These are phyloP conservation scores for Pichia ethanolica DNA, from an alignment of 805 yeast genomes.

Conservation along the genomic window DNA sequence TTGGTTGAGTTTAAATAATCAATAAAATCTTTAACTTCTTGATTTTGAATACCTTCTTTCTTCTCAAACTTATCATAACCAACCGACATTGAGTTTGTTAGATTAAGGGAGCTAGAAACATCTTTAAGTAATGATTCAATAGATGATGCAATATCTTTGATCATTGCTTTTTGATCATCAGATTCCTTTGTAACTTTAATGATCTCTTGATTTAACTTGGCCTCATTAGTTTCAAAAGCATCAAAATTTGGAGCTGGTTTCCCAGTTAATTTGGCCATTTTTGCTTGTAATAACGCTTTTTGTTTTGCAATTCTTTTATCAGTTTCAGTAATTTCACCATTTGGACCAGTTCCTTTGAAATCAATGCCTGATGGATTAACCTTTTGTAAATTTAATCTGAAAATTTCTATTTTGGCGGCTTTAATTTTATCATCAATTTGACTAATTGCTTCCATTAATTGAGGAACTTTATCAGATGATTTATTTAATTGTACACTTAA, in stretches of 20 bases:
- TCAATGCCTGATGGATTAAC: slow-evolving; percentile 63
- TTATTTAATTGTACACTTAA: slow-evolving; percentile 49
- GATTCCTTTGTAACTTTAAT: slow-evolving; percentile 46
- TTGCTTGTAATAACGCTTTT: slow-evolving; percentile 68
- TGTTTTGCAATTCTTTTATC: slow-evolving; percentile 77
- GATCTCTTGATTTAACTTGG: slow-evolving; percentile 43
- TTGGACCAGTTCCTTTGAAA: slow-evolving; percentile 75
- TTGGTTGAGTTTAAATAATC: slow-evolving; percentile 38
- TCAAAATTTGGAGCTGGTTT: slow-evolving; percentile 42
- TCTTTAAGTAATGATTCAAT: slow-evolving; percentile 51
- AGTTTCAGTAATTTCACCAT: slow-evolving; percentile 77
- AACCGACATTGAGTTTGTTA: slow-evolving; percentile 29
- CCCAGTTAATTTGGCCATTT: slow-evolving; percentile 93
- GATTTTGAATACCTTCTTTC: slow-evolving; percentile 69
- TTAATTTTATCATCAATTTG: slow-evolving; percentile 63
- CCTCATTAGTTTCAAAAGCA: slow-evolving; percentile 47
- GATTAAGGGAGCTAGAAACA: slow-evolving; percentile 27
- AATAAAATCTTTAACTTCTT: slow-evolving; percentile 54
- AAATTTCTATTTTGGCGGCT: slow-evolving; percentile 54
- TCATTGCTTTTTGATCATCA: slow-evolving; percentile 48
- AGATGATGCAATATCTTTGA: slow-evolving; percentile 65
- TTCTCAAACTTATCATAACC: slow-evolving; percentile 72
- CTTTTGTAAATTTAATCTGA: slow-evolving; percentile 45
- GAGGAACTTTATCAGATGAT: slow-evolving; percentile 69
- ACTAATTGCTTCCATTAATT: slow-evolving; percentile 54